A percentile compares a stretch with the other conserved stretches of the same genome.
phyloP scores from a whole-genome alignment of 352 stramenopile genomes.

The Thalassiosira mediterranea region DNA sequence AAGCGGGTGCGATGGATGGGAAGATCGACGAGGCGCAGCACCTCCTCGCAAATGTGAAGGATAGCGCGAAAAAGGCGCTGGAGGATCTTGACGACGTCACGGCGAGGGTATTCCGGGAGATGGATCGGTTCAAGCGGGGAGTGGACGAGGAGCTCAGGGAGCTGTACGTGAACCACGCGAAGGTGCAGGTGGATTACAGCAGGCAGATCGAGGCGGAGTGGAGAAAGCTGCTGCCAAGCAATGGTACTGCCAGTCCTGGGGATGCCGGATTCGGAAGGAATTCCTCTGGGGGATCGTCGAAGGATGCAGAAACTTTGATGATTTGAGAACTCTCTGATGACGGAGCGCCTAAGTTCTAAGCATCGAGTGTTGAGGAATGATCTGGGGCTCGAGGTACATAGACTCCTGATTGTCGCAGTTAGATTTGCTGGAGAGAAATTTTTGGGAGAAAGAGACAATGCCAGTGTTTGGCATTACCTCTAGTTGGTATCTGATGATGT shows the following conservation, averaged over 20 bases:
- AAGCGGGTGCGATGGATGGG: constrained; percentile 27
- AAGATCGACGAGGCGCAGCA: constrained; percentile 40
- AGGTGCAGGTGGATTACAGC: constrained; percentile 63
- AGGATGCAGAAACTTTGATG: constrained; percentile 47
- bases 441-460: too few species aligned
- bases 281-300: background rate
- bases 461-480: too few species aligned
- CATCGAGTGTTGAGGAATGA: too few species aligned
- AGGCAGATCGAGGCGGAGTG: constrained; percentile 54
- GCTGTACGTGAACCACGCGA: constrained; percentile 50
- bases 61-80: constrained; percentile 29
- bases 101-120: constrained; percentile 56
- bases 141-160: constrained; percentile 51
- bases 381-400: too few species aligned
- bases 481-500: too few species aligned
- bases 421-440: too few species aligned
- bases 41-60: constrained; percentile 37
- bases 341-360: too few species aligned
- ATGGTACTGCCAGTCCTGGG: background rate
- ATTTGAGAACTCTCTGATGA: too few species aligned
- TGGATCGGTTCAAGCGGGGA: constrained; percentile 44
- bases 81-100: constrained; percentile 59
- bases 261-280: background rate
- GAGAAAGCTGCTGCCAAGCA: constrained; percentile 48
- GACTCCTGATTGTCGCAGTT: too few species aligned